Percentiles rank a stretch among this genome's conserved stretches.
These are phyloP conservation scores for Gryganskiella cystojenkinii DNA, from an alignment of 192 early-diverging fungal genomes.

Conservation along the genomic window DNA sequence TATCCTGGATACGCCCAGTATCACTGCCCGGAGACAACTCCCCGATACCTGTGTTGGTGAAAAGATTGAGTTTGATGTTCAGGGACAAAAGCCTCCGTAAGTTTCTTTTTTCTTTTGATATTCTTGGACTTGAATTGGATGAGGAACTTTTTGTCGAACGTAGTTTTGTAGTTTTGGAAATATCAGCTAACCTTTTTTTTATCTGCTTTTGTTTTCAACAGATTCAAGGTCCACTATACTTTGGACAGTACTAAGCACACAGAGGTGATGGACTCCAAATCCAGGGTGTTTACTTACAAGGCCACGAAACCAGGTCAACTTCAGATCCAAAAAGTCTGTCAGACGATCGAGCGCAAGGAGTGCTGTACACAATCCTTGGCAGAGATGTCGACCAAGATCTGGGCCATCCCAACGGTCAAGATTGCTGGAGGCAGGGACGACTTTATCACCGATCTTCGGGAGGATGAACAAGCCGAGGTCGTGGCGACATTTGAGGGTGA, in stretches of 20 bases:
- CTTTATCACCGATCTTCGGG: conserved; percentile 33
- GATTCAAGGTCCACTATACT: conserved; percentile 44
- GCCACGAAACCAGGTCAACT: conserved; percentile 24
- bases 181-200: background rate
- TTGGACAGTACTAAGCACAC: conserved; percentile 25
- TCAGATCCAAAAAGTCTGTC: conserved; percentile 32
- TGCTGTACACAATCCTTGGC: conserved; percentile 35
- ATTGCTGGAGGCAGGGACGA: conserved; percentile 24
- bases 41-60: conserved; percentile 41
- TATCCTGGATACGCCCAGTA: conserved; percentile 34
- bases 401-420: conserved; percentile 40
- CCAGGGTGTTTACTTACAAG: conserved; percentile 16
- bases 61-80: conserved; percentile 33
- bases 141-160: too few relatives aligned
- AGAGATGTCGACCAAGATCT: conserved; percentile 22
- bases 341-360: conserved; percentile 33
- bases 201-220: background rate
- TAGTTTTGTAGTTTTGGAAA: too few relatives aligned
- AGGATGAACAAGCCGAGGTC: conserved; percentile 31
- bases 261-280: conserved; percentile 10
- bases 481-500: conserved; percentile 37
- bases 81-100: conserved; percentile 36
- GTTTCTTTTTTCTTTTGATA: too few relatives aligned
- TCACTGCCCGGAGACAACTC: conserved; percentile 17
- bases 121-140: too few relatives aligned